Conservation (phyloP, 2,329 filamentous ascomycete genomes). For the Stachybotrys elegans region DNA sequence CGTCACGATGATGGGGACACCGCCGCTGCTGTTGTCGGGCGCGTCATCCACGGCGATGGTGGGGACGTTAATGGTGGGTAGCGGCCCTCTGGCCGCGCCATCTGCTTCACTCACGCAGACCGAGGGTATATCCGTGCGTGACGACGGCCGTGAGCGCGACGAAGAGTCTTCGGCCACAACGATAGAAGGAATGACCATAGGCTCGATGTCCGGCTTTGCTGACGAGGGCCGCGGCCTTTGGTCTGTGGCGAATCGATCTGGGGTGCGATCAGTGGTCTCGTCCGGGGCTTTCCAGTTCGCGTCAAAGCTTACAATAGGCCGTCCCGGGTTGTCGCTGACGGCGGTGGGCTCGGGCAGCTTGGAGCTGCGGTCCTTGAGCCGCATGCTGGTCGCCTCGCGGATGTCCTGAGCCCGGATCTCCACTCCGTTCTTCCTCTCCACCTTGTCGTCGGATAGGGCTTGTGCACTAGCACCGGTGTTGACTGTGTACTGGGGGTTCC, state of each 20-base stretch:
- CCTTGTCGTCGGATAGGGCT: constrained; percentile 32
- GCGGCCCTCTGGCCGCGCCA: constrained; percentile 12
- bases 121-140: constrained; percentile 25
- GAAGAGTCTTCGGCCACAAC: constrained; percentile 45
- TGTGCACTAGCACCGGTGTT: constrained; percentile 44
- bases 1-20: constrained; percentile 42
- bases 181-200: constrained; percentile 48
- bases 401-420: constrained; percentile 87
- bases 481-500: constrained; percentile 72
- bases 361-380: constrained; percentile 75
- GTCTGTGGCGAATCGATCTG: constrained; percentile 30
- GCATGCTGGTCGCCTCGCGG: constrained; percentile 84
- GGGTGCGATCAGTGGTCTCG: constrained; percentile 62
- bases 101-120: constrained; percentile 28
- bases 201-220: constrained; percentile 21
- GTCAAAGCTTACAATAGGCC: constrained; percentile 97
- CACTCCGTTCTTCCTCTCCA: constrained; percentile 67
- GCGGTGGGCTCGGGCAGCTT: constrained; percentile 84
- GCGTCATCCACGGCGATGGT: constrained; percentile 38
- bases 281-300: constrained; percentile 73
- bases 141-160: constrained; percentile 22
- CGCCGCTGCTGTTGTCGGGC: constrained; percentile 29
- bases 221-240: constrained; percentile 14
- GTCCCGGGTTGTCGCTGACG: constrained; percentile 83
- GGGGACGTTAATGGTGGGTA: constrained; percentile 41